A percentile compares a stretch with the other conserved stretches of the same genome.
Conservation (phyloP, 2,329 filamentous ascomycete species). For the Neonectria ditissima region DNA sequence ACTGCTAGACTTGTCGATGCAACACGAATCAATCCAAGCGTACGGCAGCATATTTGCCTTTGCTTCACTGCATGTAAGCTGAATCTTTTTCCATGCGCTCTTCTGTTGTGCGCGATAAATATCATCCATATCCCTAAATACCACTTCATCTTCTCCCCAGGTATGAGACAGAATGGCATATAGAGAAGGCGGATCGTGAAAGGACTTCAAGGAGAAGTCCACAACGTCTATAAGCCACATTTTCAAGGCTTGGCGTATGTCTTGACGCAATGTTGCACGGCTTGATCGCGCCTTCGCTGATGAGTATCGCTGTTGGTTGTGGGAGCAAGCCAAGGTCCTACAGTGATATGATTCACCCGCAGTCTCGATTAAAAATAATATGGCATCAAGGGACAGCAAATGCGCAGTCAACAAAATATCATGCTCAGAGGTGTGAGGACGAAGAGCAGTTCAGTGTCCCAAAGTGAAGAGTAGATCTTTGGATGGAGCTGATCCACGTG, state of each 20-base stretch:
- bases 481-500: no score
- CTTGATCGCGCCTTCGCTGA: no score
- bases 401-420: no score
- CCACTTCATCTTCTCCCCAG: conserved; percentile 20
- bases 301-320: no score
- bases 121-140: conserved; percentile 12
- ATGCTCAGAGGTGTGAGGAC: no score
- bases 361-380: no score
- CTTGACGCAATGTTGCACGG: neutral
- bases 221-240: conserved; percentile 10
- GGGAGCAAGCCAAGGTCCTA: no score
- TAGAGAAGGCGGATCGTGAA: neutral
- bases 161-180: conserved; percentile 27
- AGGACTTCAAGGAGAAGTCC: conserved; percentile 2
- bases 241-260: neutral
- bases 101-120: conserved; percentile 6
- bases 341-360: no score
- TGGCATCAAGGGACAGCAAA: no score
- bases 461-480: no score
- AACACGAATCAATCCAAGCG: conserved; percentile 32
- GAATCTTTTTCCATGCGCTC: conserved; percentile 13
- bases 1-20: conserved; percentile 35
- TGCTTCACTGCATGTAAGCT: conserved; percentile 13
- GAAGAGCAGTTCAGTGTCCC: no score
- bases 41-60: conserved; percentile 5